Percentiles rank a stretch among this genome's conserved stretches.
Evolutionary conservation across 371 early-diverging fungal genomes (phyloP).

Genomic region (Rhizomucor pusillus): DNA sequence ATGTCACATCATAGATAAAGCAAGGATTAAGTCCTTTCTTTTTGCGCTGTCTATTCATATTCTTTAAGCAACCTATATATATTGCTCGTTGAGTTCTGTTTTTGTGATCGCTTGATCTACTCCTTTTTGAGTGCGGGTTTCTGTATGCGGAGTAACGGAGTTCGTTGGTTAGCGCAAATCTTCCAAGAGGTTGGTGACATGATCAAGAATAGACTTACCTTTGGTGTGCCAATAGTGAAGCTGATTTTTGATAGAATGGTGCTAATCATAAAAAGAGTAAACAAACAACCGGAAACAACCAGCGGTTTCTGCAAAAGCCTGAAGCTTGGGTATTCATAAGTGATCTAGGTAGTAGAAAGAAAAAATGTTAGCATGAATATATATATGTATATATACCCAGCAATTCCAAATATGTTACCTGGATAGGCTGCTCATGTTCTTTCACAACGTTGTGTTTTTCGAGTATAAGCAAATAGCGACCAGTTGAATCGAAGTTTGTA

Average conservation of each 20-base stretch:
- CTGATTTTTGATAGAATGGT: conserved; percentile 40
- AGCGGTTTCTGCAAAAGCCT: conserved; percentile 49
- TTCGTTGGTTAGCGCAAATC: too few species aligned
- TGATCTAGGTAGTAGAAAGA: conserved; percentile 28
- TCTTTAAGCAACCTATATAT: too few species aligned
- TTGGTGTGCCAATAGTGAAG: conserved; percentile 33
- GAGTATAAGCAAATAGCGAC: conserved; percentile 62
- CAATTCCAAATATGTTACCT: conserved; percentile 32
- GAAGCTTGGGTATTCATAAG: conserved; percentile 36
- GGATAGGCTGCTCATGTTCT: conserved; percentile 51
- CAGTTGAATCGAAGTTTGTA: conserved; percentile 76
- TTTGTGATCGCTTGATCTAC: too few species aligned
- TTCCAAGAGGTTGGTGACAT: too few species aligned
- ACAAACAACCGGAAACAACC: conserved; percentile 32
- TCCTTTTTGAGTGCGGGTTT: too few species aligned
- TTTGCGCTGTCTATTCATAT: too few species aligned
- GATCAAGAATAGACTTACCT: too few species aligned
- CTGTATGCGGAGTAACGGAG: too few species aligned
- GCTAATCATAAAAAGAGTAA: conserved; percentile 37
- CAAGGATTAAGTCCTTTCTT: too few species aligned
- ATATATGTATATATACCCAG: too few species aligned
- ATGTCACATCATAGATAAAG: too few species aligned
- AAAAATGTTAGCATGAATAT: not conserved
- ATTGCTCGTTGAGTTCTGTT: too few species aligned
- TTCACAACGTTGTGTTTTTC: conserved; percentile 63